Evolutionary conservation across 495 filamentous ascomycete species (phyloP).

Genomic region (Annulohypoxylon maeteangense): DNA sequence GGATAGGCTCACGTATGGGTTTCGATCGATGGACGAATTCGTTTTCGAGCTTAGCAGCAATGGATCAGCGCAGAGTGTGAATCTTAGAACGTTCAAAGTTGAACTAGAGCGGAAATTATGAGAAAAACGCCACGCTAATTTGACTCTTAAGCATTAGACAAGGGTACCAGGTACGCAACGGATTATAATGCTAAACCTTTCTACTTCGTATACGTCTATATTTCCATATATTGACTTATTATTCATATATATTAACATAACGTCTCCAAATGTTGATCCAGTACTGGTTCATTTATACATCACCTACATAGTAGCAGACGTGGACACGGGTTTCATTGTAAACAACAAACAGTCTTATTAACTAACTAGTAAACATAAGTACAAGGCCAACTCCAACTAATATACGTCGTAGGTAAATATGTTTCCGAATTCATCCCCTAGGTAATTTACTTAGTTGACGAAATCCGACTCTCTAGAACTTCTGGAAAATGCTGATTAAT

Average conservation of each 20-base stretch:
- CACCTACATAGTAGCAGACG: neutral
- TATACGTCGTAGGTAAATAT: too few relatives aligned
- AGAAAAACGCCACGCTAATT: too few relatives aligned
- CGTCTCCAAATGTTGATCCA: neutral
- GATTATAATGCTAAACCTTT: too few relatives aligned
- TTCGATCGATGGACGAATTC: conserved; percentile 46
- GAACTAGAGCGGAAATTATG: conserved; percentile 13
- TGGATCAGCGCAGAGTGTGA: conserved; percentile 16
- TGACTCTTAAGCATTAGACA: too few relatives aligned
- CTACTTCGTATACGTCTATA: too few relatives aligned
- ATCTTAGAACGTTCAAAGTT: conserved; percentile 30
- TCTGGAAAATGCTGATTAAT: too few relatives aligned
- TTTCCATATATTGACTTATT: too few relatives aligned
- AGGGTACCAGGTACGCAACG: too few relatives aligned
- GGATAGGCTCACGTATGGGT: conserved; percentile 49
- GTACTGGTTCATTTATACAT: neutral
- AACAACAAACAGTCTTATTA: conserved; percentile 1
- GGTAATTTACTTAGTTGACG: neutral
- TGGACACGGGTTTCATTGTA: neutral
- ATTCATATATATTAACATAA: neutral
- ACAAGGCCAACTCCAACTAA: neutral
- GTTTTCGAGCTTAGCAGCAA: conserved; percentile 26
- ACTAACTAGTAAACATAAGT: neutral
- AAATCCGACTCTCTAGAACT: neutral
- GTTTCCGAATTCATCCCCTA: neutral